Base-by-base conservation (phyloP, 371 early-diverging fungal genomes). In the Fennellomyces sp. region DNA sequence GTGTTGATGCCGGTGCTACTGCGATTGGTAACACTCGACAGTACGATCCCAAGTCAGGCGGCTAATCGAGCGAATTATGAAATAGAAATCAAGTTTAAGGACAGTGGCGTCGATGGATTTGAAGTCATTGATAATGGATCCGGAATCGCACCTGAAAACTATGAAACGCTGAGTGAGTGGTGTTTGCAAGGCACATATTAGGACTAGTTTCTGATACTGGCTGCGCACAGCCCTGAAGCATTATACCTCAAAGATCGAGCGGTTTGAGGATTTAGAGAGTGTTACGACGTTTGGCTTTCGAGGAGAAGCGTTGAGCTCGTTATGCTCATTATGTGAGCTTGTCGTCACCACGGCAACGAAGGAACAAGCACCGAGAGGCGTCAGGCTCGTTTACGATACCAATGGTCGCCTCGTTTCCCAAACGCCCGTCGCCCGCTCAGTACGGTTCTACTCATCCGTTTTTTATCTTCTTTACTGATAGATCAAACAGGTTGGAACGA, bases 1-100 rank as follows among this genome's bases (percentile, higher is more conserved):
- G 93, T 42, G 64, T 99, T 19, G 99, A 99, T 73, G 96, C 99
- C 0, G 85, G 88, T 1, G 88, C 99, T 2, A 92, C 93, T 0
- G 39, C 69, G 5, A 86, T 99, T 33, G 94, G 91, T 88, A 84
- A 52, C 23, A 8, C 12, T 8, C 17, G 21, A 11, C 21, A 39
- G 21, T 53, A 19, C 7, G n/a, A 36, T 11, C 10, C 10, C 10
- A 36, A 36, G 11, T n/a, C 11, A 8, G 36, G 11, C 10, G 10
- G 36, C 10, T 11, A 36, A 11, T 8, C 47, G 47, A 47, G 47
- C 36, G 17, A 29, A 48, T 15, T 30, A 17, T 19, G 4, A 38
- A 52, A 12, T 75, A 81, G 94, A 94, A 33, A 80, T 99, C 35
- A 83, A 84, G 28, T 80, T 97, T 55, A 86, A 86, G 62, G 91